Conservation (phyloP, 139 green algal genomes). For the Chlamydomonas sp. region DNA sequence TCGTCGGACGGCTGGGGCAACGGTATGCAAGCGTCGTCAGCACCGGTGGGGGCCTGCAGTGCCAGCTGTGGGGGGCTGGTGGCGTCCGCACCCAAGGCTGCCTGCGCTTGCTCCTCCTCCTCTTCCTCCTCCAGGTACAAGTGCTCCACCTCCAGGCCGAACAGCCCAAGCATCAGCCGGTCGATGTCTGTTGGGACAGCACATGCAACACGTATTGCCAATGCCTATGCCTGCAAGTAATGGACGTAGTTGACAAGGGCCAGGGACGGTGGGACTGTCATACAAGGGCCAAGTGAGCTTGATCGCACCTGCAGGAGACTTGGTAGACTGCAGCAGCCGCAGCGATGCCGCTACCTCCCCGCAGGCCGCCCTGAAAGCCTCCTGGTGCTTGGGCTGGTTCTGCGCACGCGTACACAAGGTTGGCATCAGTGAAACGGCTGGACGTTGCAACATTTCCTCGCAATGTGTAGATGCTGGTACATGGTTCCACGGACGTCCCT, state of each 20-base stretch:
- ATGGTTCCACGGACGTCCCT: not conserved
- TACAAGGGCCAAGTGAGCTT: not conserved
- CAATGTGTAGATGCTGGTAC: not conserved
- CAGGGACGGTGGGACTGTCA: not conserved
- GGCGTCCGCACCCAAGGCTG: no score
- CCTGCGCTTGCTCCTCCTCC: not conserved
- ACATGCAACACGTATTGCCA: no score
- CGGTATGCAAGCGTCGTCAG: no score
- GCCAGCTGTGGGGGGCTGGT: no score
- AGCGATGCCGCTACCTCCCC: conserved; percentile 26
- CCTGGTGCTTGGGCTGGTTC: conserved; percentile 31
- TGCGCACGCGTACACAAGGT: not conserved
- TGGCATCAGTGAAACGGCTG: not conserved
- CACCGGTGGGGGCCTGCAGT: no score
- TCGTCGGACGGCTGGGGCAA: no score
- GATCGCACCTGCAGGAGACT: not conserved
- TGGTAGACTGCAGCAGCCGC: conserved; percentile 14
- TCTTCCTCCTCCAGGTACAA: conserved; percentile 35
- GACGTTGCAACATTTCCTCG: not conserved
- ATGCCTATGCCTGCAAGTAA: no score
- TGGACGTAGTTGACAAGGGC: no score
- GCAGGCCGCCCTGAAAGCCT: not conserved
- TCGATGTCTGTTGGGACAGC: conserved; percentile 8
- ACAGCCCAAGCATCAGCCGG: conserved; percentile 14
- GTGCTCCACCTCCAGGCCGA: conserved; percentile 37